Evolutionary conservation across 2,329 filamentous ascomycete species (phyloP), one percentile per base, ranked within the genome.

Genomic region (Stagonosporopsis rhizophila): DNA sequence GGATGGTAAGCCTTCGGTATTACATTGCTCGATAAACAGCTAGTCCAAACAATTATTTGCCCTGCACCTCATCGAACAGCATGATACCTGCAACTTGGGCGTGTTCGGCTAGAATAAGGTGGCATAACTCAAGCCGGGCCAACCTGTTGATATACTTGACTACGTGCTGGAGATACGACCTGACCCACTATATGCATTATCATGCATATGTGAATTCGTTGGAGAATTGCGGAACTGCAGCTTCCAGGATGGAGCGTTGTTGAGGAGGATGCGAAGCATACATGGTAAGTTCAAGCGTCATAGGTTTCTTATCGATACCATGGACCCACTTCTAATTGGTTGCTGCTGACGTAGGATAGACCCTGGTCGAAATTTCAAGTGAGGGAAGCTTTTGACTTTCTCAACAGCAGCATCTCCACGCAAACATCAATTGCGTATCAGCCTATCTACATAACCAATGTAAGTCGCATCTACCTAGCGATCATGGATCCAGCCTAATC

Each of bases 341-440:
- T 27, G 17, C 45, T 28, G 39, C 53, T 56, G 53, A 56, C 53
- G 53, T 56, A 47, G 53, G 42, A 51, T 34, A 40, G 47, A 47
- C 37, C 47, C 53, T 32, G 27, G 49, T 35, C 44, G 44, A 56
- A 56, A 56, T 56, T 51, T 47, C 41, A 51, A 40, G 20, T 32
- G 45, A 25, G 28, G 14, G 35, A 35, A 51, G 40, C 32, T 35
- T 20, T 38, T 45, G 37, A 54, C 27, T 41, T 34, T 39, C 44
- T 47, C 52, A 50, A 48, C 42, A 52, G 30, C 62, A 65, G 52
- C 28, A n/a, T 53, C 17, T 38, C 38, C 45, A 51, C 59, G 22
- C 3, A 52, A 39, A 45, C 55, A 44, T 30, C 47, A 39, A 30
- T 34, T 52, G 53, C 53, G 44, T 48, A 34, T 44, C 37, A 52